Evolutionary conservation across 108 stramenopile genomes (phyloP), one percentile per base, ranked within the genome.

Genomic region (Cyclotella sp.): DNA sequence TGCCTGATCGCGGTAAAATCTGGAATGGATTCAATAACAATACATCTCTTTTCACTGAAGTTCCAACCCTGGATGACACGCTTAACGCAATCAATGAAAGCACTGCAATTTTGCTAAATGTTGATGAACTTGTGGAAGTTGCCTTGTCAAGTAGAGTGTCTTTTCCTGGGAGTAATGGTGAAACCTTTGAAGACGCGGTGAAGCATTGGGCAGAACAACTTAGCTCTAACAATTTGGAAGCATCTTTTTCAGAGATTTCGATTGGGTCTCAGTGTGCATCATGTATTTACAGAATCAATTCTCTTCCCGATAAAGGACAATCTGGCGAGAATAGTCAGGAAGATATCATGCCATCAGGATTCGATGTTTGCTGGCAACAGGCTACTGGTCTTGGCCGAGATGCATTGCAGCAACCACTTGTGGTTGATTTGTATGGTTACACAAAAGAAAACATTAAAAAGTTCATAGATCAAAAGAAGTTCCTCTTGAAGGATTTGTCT

Each of bases 201-300:
- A 19, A 69, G 41, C 30, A 75, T 24, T 84, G 78, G 78, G 79
- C 83, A 26, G 66, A 76, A 26, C 41, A 62, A 59, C n/a, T 80
- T 43, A 76, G 69, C 75, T 18, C 29, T 21, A 68, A 80, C 8
- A 18, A 53, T 51, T 70, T 76, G 29, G 62, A 45, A 18, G 14
- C 27, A 55, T 44, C 70, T 30, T 65, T 55, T 45, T 46, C 57
- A 7, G 45, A 64, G 19, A 30, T 71, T 27, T 80, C 80, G 3
- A 78, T 87, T 21, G 86, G 86, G 68, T 53, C 67, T 28, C 83
- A 87, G 7, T 87, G 86, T 52, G 68, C 61, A 26, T 73, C 62
- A 63, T 87, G 86, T 46, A 79, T 78, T 40, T 87, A 80, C 70
- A 62, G 83, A 59, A 22, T 80, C n/a, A 75, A 80, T n/a, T 30